Conservation (phyloP, 345 rosid species). For the Linum tenue region DNA sequence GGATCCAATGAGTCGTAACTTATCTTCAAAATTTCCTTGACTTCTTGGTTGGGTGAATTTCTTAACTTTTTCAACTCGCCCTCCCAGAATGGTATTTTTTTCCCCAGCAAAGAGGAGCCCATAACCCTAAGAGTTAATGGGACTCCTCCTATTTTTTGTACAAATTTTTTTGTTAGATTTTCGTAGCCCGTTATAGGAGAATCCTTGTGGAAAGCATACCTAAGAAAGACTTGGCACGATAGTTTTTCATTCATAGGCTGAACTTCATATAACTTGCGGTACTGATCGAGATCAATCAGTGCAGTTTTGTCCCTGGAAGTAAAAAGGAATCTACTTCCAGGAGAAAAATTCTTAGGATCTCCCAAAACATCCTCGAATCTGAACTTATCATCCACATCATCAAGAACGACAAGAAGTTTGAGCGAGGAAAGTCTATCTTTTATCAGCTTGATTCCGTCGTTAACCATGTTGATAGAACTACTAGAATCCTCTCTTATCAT, state of each 20-base stretch:
- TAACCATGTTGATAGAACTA: slow-evolving; percentile 5
- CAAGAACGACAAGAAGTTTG: slow-evolving; percentile 41
- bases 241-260: slow-evolving; percentile 21
- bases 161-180: slow-evolving; percentile 31
- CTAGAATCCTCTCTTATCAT: not conserved
- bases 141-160: slow-evolving; percentile 33
- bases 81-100: slow-evolving; percentile 42
- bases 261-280: slow-evolving; percentile 33
- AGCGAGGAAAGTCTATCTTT: slow-evolving; percentile 15
- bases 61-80: slow-evolving; percentile 27
- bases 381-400: slow-evolving; percentile 38
- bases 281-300: slow-evolving; percentile 21
- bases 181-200: slow-evolving; percentile 28
- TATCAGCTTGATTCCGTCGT: slow-evolving; percentile 19
- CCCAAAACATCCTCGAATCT: slow-evolving; percentile 46
- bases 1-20: slow-evolving; percentile 46
- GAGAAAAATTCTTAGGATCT: slow-evolving; percentile 30
- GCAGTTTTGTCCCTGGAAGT: slow-evolving; percentile 47
- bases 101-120: slow-evolving; percentile 51
- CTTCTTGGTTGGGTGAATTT: not conserved
- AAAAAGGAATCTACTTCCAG: slow-evolving; percentile 45
- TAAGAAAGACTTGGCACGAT: slow-evolving; percentile 45
- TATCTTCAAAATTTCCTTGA: slow-evolving; percentile 39
- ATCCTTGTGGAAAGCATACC: slow-evolving; percentile 47
- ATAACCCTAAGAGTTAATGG: slow-evolving; percentile 70